A percentile compares a stretch with the other conserved stretches of the same genome.
Conservation (phyloP, 2,329 filamentous ascomycete species). For the Triangularia verruculosa region DNA sequence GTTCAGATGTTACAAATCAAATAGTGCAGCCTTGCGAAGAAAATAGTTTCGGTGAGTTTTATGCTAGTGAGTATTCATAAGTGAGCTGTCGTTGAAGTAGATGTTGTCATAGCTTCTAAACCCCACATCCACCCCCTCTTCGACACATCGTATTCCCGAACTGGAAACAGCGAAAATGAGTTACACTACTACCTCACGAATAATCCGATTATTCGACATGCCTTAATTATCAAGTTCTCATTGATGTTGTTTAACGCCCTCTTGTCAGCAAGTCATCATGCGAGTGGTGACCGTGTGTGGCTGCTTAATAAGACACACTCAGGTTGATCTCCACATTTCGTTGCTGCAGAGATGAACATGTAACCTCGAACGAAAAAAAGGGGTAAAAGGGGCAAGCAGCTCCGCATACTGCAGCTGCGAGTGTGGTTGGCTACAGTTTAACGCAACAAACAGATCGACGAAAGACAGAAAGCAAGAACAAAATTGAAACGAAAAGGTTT, state of each 20-base stretch:
- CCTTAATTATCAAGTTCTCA: not conserved
- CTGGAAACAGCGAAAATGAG: not conserved
- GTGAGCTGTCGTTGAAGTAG: not conserved
- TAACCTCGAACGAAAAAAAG: not conserved
- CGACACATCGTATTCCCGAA: not conserved
- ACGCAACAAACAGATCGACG: not conserved
- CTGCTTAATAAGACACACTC: not conserved
- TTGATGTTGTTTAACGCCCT: not conserved
- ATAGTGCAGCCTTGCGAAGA: not conserved
- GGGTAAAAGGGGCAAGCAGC: not conserved
- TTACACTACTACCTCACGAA: not conserved
- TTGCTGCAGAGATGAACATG: not conserved
- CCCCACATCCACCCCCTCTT: not conserved
- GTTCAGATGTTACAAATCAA: not conserved
- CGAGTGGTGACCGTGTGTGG: not conserved
- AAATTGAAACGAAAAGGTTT: not conserved
- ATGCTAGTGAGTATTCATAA: not conserved
- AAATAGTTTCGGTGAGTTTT: not conserved
- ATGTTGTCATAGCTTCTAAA: not conserved
- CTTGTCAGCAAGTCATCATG: not conserved
- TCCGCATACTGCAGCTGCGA: not conserved
- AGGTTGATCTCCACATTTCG: not conserved
- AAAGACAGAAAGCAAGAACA: not conserved
- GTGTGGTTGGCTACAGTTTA: not conserved
- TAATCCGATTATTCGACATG: not conserved